A percentile compares a stretch with the other conserved stretches of the same genome.
phyloP scores from a whole-genome alignment of 352 stramenopile genomes.

The Pythium sp. region DNA sequence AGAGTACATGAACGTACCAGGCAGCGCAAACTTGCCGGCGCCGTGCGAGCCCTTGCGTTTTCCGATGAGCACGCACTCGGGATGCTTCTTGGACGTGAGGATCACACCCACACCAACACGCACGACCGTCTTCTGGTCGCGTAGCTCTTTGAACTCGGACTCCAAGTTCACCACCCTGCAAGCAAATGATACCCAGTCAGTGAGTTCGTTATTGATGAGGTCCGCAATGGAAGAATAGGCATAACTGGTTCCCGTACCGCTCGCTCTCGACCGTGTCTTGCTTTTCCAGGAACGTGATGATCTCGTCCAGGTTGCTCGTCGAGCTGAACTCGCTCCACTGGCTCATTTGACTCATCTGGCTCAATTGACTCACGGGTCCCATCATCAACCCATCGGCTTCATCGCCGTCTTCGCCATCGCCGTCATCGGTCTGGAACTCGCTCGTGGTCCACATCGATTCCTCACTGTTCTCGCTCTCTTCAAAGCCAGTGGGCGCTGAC shows the following conservation, averaged over 20 bases:
- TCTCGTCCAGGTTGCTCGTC: slow-evolving; percentile 82
- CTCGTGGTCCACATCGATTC: slow-evolving; percentile 56
- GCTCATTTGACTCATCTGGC: slow-evolving; percentile 70
- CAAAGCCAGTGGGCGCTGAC: slow-evolving; percentile 29
- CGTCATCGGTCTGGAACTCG: slow-evolving; percentile 50
- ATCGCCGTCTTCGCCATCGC: slow-evolving; percentile 22
- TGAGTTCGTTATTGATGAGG: neutral
- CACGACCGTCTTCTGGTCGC: slow-evolving; percentile 53
- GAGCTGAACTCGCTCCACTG: slow-evolving; percentile 83
- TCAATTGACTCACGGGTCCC: slow-evolving; percentile 66
- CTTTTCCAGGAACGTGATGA: slow-evolving; percentile 82
- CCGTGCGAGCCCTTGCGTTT: slow-evolving; percentile 73
- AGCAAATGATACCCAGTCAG: neutral
- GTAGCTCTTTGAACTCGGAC: slow-evolving; percentile 59
- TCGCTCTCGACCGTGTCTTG: slow-evolving; percentile 66
- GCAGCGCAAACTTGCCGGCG: slow-evolving; percentile 70
- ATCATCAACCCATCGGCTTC: slow-evolving; percentile 29
- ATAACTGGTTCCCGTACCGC: slow-evolving; percentile 27
- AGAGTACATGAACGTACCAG: slow-evolving; percentile 25
- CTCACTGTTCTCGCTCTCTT: slow-evolving; percentile 61
- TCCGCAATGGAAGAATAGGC: neutral
- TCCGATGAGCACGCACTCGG: slow-evolving; percentile 70
- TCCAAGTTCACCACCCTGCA: slow-evolving; percentile 49
- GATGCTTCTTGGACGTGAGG: slow-evolving; percentile 61
- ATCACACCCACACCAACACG: slow-evolving; percentile 78